Percentiles rank a stretch among this genome's conserved stretches.
These are phyloP conservation scores for Saturnispora besseyi DNA, from an alignment of 805 yeast species.

Conservation along the genomic window DNA sequence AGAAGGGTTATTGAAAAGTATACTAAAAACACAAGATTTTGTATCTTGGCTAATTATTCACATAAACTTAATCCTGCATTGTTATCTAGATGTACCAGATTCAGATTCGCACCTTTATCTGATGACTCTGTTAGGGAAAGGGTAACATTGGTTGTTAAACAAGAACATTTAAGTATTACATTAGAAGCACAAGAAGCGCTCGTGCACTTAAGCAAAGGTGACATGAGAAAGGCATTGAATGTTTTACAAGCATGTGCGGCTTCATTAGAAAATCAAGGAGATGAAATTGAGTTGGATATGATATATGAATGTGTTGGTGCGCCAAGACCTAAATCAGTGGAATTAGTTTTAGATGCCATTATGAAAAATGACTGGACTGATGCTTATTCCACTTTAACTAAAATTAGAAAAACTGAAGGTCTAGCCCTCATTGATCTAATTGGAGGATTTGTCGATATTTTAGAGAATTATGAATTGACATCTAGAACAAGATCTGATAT, in stretches of 20 bases:
- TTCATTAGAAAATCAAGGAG: constrained; percentile 40
- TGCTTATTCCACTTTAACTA: constrained; percentile 56
- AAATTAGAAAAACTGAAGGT: constrained; percentile 64
- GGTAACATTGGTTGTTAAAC: constrained; percentile 55
- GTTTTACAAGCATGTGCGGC: constrained; percentile 92
- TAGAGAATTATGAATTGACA: constrained; percentile 60
- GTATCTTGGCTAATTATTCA: constrained; percentile 91
- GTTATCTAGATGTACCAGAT: constrained; percentile 88
- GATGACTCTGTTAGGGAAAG: constrained; percentile 60
- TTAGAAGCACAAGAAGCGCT: constrained; percentile 57
- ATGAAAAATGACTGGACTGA: constrained; percentile 85
- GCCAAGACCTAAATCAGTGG: constrained; percentile 82
- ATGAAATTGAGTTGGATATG: constrained; percentile 59
- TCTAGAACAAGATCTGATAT: constrained; percentile 53
- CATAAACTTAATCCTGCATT: constrained; percentile 95
- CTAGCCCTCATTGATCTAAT: constrained; percentile 83
- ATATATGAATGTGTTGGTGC: constrained; percentile 94
- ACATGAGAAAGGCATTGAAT: constrained; percentile 91
- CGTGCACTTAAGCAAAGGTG: constrained; percentile 75
- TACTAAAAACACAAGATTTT: constrained; percentile 90
- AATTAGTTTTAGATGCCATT: constrained; percentile 64
- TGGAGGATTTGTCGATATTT: constrained; percentile 61
- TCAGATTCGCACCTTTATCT: constrained; percentile 79
- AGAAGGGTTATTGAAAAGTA: constrained; percentile 84
- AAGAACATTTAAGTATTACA: constrained; percentile 53